Evolutionary conservation across 2,329 filamentous ascomycete species (phyloP).

Genomic region (Knufia petricola): DNA sequence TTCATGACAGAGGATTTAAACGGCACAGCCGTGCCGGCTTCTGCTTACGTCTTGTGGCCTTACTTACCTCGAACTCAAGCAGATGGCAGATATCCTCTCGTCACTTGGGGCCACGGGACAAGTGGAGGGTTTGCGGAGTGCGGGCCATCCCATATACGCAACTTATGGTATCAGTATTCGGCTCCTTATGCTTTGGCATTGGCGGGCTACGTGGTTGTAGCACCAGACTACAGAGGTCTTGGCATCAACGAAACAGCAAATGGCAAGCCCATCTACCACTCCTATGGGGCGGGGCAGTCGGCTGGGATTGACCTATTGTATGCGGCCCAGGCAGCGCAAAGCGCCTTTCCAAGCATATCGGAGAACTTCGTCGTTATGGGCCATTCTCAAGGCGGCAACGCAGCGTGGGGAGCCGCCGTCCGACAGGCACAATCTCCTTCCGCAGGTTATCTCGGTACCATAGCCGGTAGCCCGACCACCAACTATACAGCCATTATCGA

Average conservation of each 20-base stretch:
- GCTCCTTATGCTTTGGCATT: constrained; percentile 34
- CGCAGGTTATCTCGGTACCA: constrained; percentile 29
- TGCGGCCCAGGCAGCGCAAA: constrained; percentile 34
- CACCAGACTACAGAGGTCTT: constrained; percentile 33
- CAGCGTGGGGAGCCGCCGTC: constrained; percentile 34
- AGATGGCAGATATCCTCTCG: constrained; percentile 24
- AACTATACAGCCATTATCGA: neutral
- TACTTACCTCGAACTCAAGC: constrained; percentile 26
- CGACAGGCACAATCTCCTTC: constrained; percentile 26
- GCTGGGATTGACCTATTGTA: constrained; percentile 38
- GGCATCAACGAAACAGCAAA: constrained; percentile 30
- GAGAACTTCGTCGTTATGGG: constrained; percentile 37
- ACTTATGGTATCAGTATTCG: constrained; percentile 34
- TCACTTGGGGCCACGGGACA: constrained; percentile 40
- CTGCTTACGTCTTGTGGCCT: constrained; percentile 44
- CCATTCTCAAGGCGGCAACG: constrained; percentile 40
- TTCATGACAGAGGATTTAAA: constrained; percentile 41
- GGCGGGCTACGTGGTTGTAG: constrained; percentile 38
- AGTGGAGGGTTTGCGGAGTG: constrained; percentile 32
- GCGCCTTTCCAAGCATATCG: constrained; percentile 32
- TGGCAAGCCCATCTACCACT: constrained; percentile 31
- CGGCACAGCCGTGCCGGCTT: constrained; percentile 38
- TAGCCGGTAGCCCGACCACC: neutral
- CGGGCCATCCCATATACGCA: constrained; percentile 34
- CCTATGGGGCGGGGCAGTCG: constrained; percentile 32